Evolutionary conservation across 495 filamentous ascomycete genomes (phyloP).

Genomic region (Diplogelasinospora grovesii): DNA sequence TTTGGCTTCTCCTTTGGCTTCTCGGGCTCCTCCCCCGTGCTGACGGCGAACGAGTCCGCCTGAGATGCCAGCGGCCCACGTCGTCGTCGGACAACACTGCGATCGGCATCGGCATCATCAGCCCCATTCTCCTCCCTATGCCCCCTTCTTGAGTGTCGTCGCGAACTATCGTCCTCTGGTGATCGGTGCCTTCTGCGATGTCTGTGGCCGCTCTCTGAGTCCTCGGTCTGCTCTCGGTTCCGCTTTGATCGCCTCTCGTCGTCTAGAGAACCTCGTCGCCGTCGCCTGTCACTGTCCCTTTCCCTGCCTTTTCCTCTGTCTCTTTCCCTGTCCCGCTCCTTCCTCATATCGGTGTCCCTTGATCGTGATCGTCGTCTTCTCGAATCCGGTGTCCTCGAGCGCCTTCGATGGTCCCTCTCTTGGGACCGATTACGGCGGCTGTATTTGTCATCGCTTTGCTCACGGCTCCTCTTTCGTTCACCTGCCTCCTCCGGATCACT

Average conservation of each 20-base stretch:
- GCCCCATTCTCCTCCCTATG: constrained; percentile 6
- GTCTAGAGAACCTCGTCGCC: constrained; percentile 2
- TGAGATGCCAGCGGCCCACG: constrained; percentile 64
- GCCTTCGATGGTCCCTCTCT: constrained; percentile 22
- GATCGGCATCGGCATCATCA: constrained; percentile 12
- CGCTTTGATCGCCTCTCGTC: constrained; percentile 3
- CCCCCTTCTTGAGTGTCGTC: constrained; percentile 2
- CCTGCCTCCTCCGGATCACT: constrained; percentile 2
- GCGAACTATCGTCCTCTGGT: constrained; percentile 3
- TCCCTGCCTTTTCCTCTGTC: constrained; percentile 8
- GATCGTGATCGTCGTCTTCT: constrained; percentile 28
- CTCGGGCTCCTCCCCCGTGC: constrained; percentile 41
- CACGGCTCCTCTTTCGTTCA: constrained; percentile 6
- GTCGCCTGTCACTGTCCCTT: constrained; percentile 5
- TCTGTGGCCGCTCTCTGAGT: constrained; percentile 6
- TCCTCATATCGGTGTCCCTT: constrained; percentile 12
- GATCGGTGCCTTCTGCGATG: constrained; percentile 6
- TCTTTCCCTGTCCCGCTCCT: constrained; percentile 12
- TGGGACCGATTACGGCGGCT: constrained; percentile 20
- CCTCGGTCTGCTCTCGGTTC: constrained; percentile 5
- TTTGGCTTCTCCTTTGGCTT: constrained; percentile 84
- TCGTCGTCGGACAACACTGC: constrained; percentile 30
- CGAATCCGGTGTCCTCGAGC: constrained; percentile 32
- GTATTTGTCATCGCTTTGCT: constrained; percentile 17
- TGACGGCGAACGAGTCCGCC: constrained; percentile 56